Evolutionary conservation across 306 rosid genomes (phyloP), one percentile per base, ranked within the genome.

Genomic region (Rosa multiflora): DNA sequence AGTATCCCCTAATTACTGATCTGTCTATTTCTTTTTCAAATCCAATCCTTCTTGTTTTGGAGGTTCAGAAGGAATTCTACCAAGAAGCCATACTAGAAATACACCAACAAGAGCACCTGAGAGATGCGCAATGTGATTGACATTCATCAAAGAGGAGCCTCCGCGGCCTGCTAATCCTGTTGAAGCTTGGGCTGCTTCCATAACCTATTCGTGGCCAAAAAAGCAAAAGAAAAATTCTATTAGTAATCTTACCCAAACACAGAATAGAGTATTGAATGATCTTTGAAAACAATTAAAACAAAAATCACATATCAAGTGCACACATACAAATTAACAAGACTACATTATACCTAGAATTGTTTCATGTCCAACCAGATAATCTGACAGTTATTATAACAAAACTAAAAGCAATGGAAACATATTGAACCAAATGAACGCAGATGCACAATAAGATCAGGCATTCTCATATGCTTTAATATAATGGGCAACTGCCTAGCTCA

Each of bases 101-200:
- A 93, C 99, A 13, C 99, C 99, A 61, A 93, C 96, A 75, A 95
- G 99, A 59, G 98, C 98, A 76, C 98, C 99, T 46, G 98, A 93
- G 77, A 95, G 98, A 88, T 93, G 98, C 40, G 99, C 98, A 76
- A 93, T 88, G 76, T 93, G 98, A 82, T 95, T 95, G 82, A 95
- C 93, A 83, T 80, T 88, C 78, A 86, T 94, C 87, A 91, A 69
- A 11, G 90, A 43, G 80, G 75, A 64, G 80, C 91, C 91, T 66
- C 96, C 92, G 0, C 83, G 84, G 68, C 96, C 93, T 5, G 94
- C 76, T 46, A 94, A 70, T 46, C 94, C 88, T 4, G 98, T 87
- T 10, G 98, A 93, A 76, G 99, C 94, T 82, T 95, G 98, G 47
- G 99, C 99, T 73, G 98, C 97, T 87, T 93, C 99, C 99, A 93